Base-by-base conservation (phyloP, 345 rosid species). In the Cochlearia excelsa region DNA sequence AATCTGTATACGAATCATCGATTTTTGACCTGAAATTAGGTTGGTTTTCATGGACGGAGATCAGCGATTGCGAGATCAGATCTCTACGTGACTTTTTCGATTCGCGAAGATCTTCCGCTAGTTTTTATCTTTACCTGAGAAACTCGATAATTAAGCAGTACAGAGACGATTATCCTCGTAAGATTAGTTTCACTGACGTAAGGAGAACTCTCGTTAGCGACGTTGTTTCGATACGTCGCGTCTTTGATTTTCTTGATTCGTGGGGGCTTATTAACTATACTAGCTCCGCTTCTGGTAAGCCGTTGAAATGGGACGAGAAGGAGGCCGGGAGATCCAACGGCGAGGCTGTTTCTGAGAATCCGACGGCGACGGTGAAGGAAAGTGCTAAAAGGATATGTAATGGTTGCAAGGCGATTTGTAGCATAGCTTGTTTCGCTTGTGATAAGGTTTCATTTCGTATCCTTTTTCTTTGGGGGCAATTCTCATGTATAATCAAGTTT, bases 231-330 rank as follows among this genome's bases (percentile, higher is more conserved):
- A 80, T 89, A 61, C 86, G 93, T 26, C 82, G 93, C 76, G 94
- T 93, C 38, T 93, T 86, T 53, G 97, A 93, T 76, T 89, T 93
- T 66, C 74, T 93, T 30, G 99, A 93, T 16, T 66, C 82, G 0
- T 89, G 99, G 99, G 97, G 95, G 3, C 79, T 92, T 67, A 66
- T 93, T 52, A 93, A 93, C 65, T 87, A 80, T 68, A 57, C 84
- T 10, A 67, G 81, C 46, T 54, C 85, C 27, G 43, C 72, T 9
- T 46, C 77, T 28, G 77, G 53, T 65, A 92, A 80, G 82, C 84
- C 88, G 0, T 71, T 89, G 74, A 89, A 81, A 61, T 89, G 97
- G 95, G 97, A 89, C 48, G 97, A 89, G 4, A 92, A 86, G 74
- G 95, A 88, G 10, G 42, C 61, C n/a, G 75, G 62, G 4, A 85